Evolutionary conservation across 768 basidiomycete genomes (phyloP).

Genomic region (Trametes coccinea): DNA sequence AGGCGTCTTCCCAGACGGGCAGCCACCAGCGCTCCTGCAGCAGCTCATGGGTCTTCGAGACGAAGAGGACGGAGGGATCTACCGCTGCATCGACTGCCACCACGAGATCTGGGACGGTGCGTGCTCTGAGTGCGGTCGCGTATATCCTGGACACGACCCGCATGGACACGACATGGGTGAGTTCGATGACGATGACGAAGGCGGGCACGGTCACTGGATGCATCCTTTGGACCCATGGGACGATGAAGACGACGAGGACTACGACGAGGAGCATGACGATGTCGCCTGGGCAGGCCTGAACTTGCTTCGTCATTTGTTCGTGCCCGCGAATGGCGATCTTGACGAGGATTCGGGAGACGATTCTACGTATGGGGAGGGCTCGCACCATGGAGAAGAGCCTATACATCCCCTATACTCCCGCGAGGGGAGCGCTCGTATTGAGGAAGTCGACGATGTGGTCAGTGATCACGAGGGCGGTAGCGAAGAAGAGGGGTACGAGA

Average conservation of each 20-base stretch:
- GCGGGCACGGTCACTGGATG: background rate
- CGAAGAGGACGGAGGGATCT: constrained; percentile 74
- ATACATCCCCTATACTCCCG: background rate
- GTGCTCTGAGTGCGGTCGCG: constrained; percentile 62
- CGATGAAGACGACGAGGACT: constrained; percentile 27
- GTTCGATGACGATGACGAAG: constrained; percentile 8
- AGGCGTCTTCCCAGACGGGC: constrained; percentile 21
- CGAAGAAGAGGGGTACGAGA: constrained; percentile 46
- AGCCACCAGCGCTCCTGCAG: constrained; percentile 30
- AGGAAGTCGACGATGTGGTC: constrained; percentile 5
- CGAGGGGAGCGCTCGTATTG: background rate
- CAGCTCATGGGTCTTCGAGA: constrained; percentile 66
- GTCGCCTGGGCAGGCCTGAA: constrained; percentile 24
- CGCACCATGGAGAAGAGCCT: background rate
- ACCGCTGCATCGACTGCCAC: constrained; percentile 72
- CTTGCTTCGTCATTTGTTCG: constrained; percentile 21
- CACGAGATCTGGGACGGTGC: constrained; percentile 75
- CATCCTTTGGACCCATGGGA: background rate
- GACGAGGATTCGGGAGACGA: constrained; percentile 14
- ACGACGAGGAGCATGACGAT: constrained; percentile 28
- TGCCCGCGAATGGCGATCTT: constrained; percentile 5
- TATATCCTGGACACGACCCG: constrained; percentile 53
- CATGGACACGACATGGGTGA: constrained; percentile 5
- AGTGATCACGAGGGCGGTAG: constrained; percentile 29
- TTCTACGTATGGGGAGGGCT: background rate